These are phyloP conservation scores for Onygena corvina DNA, from an alignment of 2,329 filamentous ascomycete genomes.

Conservation along the genomic window DNA sequence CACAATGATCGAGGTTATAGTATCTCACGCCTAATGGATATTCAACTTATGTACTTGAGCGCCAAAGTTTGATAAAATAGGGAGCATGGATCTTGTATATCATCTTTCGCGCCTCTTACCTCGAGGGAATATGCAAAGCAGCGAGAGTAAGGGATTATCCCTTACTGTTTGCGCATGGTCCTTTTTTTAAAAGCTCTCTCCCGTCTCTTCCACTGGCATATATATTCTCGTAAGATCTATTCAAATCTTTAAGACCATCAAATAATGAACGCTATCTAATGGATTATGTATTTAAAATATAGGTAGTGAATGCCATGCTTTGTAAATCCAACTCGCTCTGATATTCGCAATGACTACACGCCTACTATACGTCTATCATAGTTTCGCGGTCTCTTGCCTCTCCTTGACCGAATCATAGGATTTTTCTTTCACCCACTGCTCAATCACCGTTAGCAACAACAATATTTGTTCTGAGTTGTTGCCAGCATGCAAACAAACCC, in stretches of 20 bases:
- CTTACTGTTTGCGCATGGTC: neutral
- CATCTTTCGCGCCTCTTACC: neutral
- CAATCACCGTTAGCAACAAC: constrained; percentile 31
- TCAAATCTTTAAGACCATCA: too few species aligned
- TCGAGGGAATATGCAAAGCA: neutral
- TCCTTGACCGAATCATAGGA: neutral
- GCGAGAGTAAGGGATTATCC: neutral
- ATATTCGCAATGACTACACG: too few species aligned
- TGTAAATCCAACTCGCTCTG: too few species aligned
- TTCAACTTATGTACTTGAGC: neutral
- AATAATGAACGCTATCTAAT: too few species aligned
- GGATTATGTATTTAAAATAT: too few species aligned
- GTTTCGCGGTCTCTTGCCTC: neutral
- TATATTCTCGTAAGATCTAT: too few species aligned
- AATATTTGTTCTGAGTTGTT: constrained; percentile 50
- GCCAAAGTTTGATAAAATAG: neutral
- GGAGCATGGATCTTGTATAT: neutral
- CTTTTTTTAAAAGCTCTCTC: too few species aligned
- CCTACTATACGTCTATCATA: neutral
- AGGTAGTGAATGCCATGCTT: too few species aligned
- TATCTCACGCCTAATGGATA: neutral
- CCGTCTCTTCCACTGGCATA: too few species aligned
- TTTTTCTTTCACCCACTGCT: constrained; percentile 11
- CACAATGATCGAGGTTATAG: neutral
- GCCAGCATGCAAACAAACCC: constrained; percentile 56